phyloP scores from a whole-genome alignment of 1,139 yeast species.

The Entelexis paramagnoliae region DNA sequence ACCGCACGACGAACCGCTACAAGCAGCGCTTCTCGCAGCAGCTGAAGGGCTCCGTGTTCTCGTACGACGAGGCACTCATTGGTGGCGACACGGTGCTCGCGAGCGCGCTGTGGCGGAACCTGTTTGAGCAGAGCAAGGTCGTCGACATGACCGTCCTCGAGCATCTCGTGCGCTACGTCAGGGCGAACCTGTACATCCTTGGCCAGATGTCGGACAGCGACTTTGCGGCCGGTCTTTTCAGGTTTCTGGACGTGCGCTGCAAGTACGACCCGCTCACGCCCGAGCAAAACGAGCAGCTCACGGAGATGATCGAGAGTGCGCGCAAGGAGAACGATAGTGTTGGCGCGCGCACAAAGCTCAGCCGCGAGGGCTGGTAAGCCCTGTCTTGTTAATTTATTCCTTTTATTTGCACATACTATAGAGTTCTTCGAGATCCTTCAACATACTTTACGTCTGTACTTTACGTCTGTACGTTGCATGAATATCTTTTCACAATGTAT shows the following conservation, averaged over 20 bases:
- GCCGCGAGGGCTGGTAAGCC: slow-evolving; percentile 24
- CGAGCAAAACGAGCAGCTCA: slow-evolving; percentile 22
- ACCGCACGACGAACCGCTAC: slow-evolving; percentile 73
- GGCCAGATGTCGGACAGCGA: slow-evolving; percentile 81
- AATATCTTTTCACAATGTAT: too few relatives aligned
- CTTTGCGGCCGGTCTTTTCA: slow-evolving; percentile 81
- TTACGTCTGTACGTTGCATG: too few relatives aligned
- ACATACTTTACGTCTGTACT: too few relatives aligned
- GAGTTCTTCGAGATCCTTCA: background rate
- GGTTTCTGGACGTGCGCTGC: slow-evolving; percentile 75
- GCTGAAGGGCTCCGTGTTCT: slow-evolving; percentile 75
- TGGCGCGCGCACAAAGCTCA: slow-evolving; percentile 22
- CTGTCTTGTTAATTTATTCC: background rate
- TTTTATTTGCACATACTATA: background rate
- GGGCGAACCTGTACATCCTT: slow-evolving; percentile 79
- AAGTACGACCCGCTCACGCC: slow-evolving; percentile 59
- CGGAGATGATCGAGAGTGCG: slow-evolving; percentile 25
- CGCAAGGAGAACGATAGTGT: slow-evolving; percentile 21
- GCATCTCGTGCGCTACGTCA: slow-evolving; percentile 74
- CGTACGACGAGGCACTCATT: slow-evolving; percentile 86
- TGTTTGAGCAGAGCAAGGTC: slow-evolving; percentile 76
- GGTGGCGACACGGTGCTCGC: slow-evolving; percentile 33
- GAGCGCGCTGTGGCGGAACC: slow-evolving; percentile 56
- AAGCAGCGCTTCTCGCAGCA: slow-evolving; percentile 86
- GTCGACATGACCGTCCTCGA: slow-evolving; percentile 78